A percentile compares a stretch with the other conserved stretches of the same genome.
These are phyloP conservation scores for Cucumis cinereus DNA, from an alignment of 306 rosid genomes.

Conservation along the genomic window DNA sequence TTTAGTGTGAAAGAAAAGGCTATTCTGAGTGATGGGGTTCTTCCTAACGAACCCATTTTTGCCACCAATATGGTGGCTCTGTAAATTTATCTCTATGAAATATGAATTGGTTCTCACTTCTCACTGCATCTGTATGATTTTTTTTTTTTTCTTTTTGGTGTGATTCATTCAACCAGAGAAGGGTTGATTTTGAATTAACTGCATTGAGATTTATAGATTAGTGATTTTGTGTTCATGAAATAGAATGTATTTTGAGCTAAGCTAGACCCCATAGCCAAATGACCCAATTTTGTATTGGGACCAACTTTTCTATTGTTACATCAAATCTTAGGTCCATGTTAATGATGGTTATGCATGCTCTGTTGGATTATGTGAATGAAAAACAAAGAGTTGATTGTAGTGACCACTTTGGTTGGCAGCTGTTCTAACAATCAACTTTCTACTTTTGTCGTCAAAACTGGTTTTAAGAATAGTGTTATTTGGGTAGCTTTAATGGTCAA, in stretches of 20 bases:
- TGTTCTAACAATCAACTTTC: not conserved
- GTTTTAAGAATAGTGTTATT: not conserved
- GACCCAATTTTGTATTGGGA: not conserved
- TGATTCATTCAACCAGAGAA: not conserved
- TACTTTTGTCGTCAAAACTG: not conserved
- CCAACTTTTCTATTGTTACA: not conserved
- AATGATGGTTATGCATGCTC: not conserved
- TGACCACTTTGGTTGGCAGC: not conserved
- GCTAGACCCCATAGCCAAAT: not conserved
- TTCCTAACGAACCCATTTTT: not conserved
- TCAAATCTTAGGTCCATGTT: not conserved
- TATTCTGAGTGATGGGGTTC: not conserved
- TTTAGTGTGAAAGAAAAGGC: constrained; percentile 3
- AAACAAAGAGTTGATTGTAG: not conserved
- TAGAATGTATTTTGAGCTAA: not conserved
- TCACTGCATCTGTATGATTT: not conserved
- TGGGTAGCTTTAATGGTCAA: not conserved
- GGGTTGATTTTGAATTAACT: not conserved
- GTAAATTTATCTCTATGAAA: constrained; percentile 4
- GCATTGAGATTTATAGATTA: not conserved
- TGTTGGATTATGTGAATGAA: not conserved
- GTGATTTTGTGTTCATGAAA: not conserved
- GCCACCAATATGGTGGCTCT: not conserved
- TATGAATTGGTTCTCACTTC: not conserved
- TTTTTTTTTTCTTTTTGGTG: not conserved